Evolutionary conservation across 495 filamentous ascomycete species (phyloP).

Genomic region (Penicillium bialowiezense): DNA sequence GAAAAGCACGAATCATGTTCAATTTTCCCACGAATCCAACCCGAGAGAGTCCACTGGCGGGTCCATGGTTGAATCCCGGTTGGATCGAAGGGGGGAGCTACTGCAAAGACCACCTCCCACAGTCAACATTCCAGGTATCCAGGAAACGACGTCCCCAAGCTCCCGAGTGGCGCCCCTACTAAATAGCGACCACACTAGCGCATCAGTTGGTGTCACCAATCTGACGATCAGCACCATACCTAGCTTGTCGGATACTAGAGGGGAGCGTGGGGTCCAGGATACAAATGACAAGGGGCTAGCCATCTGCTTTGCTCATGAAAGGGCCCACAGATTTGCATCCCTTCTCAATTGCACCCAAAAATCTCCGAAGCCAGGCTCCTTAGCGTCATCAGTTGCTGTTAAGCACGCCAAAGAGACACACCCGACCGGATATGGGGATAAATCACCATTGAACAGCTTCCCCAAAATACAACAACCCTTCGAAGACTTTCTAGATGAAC

Average conservation of each 20-base stretch:
- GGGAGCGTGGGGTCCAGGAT: slow-evolving; percentile 29
- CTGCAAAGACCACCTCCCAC: slow-evolving; percentile 37
- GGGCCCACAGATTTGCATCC: slow-evolving; percentile 33
- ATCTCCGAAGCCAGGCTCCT: slow-evolving; percentile 29
- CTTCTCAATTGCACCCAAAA: slow-evolving; percentile 32
- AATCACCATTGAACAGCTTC: slow-evolving; percentile 38
- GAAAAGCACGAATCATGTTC: slow-evolving; percentile 37
- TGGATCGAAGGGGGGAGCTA: slow-evolving; percentile 32
- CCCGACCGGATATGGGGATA: slow-evolving; percentile 35
- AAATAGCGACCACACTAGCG: slow-evolving; percentile 27
- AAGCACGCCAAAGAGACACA: slow-evolving; percentile 30
- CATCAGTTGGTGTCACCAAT: slow-evolving; percentile 32
- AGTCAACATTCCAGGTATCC: slow-evolving; percentile 40
- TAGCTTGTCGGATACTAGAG: slow-evolving; percentile 23
- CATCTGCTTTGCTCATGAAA: slow-evolving; percentile 34
- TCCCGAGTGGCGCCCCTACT: slow-evolving; percentile 25
- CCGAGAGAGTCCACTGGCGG: slow-evolving; percentile 16
- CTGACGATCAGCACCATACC: slow-evolving; percentile 29
- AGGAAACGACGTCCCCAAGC: slow-evolving; percentile 26
- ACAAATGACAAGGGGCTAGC: slow-evolving; percentile 36
- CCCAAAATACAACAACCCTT: slow-evolving; percentile 34
- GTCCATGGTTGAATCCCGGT: slow-evolving; percentile 28
- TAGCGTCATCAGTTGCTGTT: slow-evolving; percentile 30
- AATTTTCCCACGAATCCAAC: slow-evolving; percentile 28
- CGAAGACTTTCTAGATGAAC: slow-evolving; percentile 29